Base-by-base conservation (phyloP, 192 early-diverging fungal genomes). In the Rhizophlyctis rosea region DNA sequence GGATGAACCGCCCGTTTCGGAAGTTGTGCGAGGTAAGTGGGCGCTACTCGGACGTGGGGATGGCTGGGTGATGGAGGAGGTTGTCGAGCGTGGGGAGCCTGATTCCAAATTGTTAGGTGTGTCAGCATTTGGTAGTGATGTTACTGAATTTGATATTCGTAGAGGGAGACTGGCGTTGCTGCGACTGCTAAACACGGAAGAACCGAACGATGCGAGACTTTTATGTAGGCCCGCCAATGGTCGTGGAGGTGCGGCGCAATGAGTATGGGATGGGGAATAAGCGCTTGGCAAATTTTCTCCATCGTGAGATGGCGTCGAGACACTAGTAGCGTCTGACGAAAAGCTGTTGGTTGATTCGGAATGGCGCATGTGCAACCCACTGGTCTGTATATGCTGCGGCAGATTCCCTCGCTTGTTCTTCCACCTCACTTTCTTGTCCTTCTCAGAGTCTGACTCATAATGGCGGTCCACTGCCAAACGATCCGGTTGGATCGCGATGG, bases 181-280 rank as follows among this genome's bases (percentile, higher is more conserved):
- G 11, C 63, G 52, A 30, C 16, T 57, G n/a, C 57, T 35, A 47
- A 65, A 57, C 4, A 65, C n/a, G 3, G 21, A 21, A 9, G 63
- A 65, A 3, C 63, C 63, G 28, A 65, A 65, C 5, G 63, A 65
- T n/a, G 63, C 54, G 4, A 65, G 23, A 47, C 63, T 65, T 65
- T 34, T 56, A 24, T 53, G 57, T 2, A 65, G 31, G 16, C n/a
- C 1, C 44, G 29, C 24, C 34, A 65, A n/a, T 5, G 62, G 36
- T 14, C 27, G 30, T 13, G 34, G 39, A 18, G 60, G 32, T 0
- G 25, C 25, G 16, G 60, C 9, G 9, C 25, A 1, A 60, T 60
- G 59, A 50, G 39, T 21, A 29, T 18, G 23, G 39, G 4, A 16
- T 16, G 56, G n/a, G 11, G 25, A 29, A 11, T 13, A 27, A 28